Conservation (phyloP, 108 stramenopile genomes). For the Nannochloropsis gaditana region DNA sequence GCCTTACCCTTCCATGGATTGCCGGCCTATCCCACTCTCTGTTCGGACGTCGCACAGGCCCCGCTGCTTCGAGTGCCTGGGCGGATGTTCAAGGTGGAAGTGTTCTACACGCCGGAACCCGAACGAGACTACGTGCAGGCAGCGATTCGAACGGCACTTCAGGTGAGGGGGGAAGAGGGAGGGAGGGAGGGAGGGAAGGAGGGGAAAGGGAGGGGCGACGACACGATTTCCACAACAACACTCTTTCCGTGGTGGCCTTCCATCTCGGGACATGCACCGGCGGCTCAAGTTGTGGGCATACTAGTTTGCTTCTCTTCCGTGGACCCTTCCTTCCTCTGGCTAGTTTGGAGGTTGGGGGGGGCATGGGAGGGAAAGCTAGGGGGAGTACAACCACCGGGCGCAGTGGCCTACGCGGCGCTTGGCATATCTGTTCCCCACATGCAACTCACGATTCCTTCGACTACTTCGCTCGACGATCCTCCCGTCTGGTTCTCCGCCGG, state of each 20-base stretch:
- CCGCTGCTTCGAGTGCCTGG: constrained; percentile 81
- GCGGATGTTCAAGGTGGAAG: constrained; percentile 91
- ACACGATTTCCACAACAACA: background rate
- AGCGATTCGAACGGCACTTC: constrained; percentile 85
- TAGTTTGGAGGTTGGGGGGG: background rate
- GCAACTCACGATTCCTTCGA: too few relatives aligned
- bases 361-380: background rate
- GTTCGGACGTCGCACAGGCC: background rate
- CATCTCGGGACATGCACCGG: background rate
- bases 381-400: background rate
- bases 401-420: background rate
- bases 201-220: background rate
- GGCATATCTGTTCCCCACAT: constrained; percentile 13
- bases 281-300: background rate
- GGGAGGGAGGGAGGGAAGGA: background rate
- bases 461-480: too few relatives aligned
- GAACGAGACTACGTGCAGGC: constrained; percentile 98
- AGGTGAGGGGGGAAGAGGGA: constrained; percentile 60
- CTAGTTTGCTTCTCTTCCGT: background rate
- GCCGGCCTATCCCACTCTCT: background rate
- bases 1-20: background rate
- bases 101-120: constrained; percentile 93
- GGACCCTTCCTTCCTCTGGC: background rate
- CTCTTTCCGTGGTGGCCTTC: background rate
- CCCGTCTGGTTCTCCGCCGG: background rate